Base-by-base conservation (phyloP, 148 eudicot genomes). In the Polygonum aviculare region DNA sequence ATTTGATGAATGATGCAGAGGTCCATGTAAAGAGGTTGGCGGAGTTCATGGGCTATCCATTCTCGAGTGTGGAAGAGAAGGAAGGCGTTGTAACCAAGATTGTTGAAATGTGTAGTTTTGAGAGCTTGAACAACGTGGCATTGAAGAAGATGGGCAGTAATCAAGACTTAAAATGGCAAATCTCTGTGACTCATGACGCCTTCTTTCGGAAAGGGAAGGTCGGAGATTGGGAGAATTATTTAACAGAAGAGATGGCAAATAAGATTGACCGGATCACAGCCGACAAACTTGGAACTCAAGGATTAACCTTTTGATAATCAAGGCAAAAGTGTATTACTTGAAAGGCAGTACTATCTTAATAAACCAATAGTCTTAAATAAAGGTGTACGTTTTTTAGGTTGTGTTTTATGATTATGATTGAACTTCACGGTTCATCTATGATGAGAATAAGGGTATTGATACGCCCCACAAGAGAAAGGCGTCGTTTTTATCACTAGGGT, bases 101-200 rank as follows among this genome's bases (percentile, higher is more conserved):
- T 36, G 65, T 60, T 40, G 47, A 59, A 39, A 51, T 83, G 78
- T 83, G 85, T 74, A 75, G 80, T 8, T 54, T 80, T 77, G 80
- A 74, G 19, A 83, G 31, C 63, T 69, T 83, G 78, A 83, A 75
- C 14, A 55, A 77, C 19, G 57, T 79, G 40, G 82, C 77, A 65
- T 81, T 52, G n/a, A 81, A 78, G 49, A 73, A 78, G 35, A 76
- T 19, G 67, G 83, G 81, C 19, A 2, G 1, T 6, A 5, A 6
- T 2, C 0, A 4, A 19, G 5, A 50, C 16, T 50, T 3, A 1
- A 54, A 54, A 54, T 22, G 26, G 45, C 0, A 75, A 33, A 7
- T 18, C 0, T 6, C 22, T 7, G 5, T 54, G 26, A 18, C 22
- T 54, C 26, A 15, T 48, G 26, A 54, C 9, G 26, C 60, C 9